Percentiles rank a stretch among this genome's conserved stretches.
Evolutionary conservation across 1,139 yeast genomes (phyloP).

Genomic region (Suhomyces chickasaworum): DNA sequence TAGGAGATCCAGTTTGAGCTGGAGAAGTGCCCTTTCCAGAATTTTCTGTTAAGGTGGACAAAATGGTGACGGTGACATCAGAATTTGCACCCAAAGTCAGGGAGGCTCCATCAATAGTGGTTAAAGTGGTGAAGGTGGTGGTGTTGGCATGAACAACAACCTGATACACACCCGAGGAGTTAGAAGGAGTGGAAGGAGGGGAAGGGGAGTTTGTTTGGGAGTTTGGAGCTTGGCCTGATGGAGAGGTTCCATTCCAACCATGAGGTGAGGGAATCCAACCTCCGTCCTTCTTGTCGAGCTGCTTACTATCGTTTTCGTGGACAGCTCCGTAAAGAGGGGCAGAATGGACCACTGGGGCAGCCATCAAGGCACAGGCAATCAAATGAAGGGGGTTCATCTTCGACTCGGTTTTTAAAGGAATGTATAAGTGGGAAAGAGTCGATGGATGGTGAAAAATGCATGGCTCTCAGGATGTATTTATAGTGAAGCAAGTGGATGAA

Average conservation of each 20-base stretch:
- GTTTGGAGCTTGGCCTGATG: neutral
- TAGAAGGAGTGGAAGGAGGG: neutral
- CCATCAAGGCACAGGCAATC: conserved; percentile 5
- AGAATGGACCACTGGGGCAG: conserved; percentile 3
- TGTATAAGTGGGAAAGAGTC: conserved; percentile 12
- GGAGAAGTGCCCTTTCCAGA: neutral
- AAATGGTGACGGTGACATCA: neutral
- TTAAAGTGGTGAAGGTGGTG: conserved; percentile 1
- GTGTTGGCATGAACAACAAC: neutral
- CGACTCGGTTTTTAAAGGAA: conserved; percentile 9
- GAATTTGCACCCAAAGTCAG: conserved; percentile 2
- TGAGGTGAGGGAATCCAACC: conserved; percentile 7
- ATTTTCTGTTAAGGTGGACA: neutral
- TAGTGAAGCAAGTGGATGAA: neutral
- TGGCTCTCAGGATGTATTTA: neutral
- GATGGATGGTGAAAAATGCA: neutral
- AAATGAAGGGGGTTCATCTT: conserved; percentile 14
- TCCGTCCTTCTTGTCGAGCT: conserved; percentile 6
- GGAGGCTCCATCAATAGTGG: neutral
- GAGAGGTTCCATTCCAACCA: conserved; percentile 11
- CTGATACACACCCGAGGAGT: neutral
- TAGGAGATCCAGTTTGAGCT: neutral
- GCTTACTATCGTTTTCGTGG: neutral
- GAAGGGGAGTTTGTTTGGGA: neutral
- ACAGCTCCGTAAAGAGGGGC: conserved; percentile 3